phyloP scores from a whole-genome alignment of 2,329 filamentous ascomycete species.

The Penicillium sp. region DNA sequence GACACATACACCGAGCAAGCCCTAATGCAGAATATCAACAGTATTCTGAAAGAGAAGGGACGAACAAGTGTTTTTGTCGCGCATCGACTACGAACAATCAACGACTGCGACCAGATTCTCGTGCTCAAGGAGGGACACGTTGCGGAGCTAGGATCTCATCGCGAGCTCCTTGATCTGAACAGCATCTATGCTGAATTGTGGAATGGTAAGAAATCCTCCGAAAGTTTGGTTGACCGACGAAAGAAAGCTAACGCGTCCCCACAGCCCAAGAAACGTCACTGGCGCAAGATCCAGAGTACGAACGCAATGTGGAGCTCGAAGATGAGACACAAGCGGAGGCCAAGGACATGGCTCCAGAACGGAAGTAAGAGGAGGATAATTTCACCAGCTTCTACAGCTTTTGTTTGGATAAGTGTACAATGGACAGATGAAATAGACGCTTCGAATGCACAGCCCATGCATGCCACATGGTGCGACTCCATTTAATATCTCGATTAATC shows the following conservation, averaged over 20 bases:
- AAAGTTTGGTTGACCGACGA: neutral
- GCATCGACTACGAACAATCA: slow-evolving; percentile 89
- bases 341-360: slow-evolving; percentile 19
- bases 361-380: neutral
- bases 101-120: slow-evolving; percentile 90
- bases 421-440: neutral
- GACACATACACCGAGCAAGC: slow-evolving; percentile 94
- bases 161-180: slow-evolving; percentile 73
- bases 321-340: slow-evolving; percentile 31
- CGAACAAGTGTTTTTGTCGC: slow-evolving; percentile 95
- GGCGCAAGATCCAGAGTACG: slow-evolving; percentile 44
- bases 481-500: neutral
- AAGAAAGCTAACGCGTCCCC: slow-evolving; percentile 16
- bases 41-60: slow-evolving; percentile 83
- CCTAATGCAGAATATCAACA: slow-evolving; percentile 89
- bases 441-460: neutral
- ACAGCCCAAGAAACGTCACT: slow-evolving; percentile 66
- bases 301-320: slow-evolving; percentile 47
- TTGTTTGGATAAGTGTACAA: neutral
- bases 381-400: neutral
- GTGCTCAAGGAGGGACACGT: slow-evolving; percentile 83
- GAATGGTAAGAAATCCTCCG: slow-evolving; percentile 68
- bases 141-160: slow-evolving; percentile 88
- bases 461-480: slow-evolving; percentile 5
- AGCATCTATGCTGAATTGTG: slow-evolving; percentile 87